A percentile compares a stretch with the other conserved stretches of the same genome.
These are phyloP conservation scores for Wickerhamiella qilinensis DNA, from an alignment of 805 yeast genomes.

Conservation along the genomic window DNA sequence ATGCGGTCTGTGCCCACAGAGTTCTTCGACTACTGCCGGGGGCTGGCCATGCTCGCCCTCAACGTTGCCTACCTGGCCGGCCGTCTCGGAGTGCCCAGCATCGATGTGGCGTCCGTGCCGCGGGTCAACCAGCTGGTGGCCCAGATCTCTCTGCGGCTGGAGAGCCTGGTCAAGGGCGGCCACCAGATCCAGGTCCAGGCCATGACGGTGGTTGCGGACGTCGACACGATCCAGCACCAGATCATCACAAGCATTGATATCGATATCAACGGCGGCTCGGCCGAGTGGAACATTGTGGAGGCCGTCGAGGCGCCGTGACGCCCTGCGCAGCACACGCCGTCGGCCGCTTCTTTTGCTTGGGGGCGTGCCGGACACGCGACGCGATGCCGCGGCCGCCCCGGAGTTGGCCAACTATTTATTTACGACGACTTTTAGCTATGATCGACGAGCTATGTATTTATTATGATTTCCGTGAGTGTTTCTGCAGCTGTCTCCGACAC, in stretches of 20 bases:
- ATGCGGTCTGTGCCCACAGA: conserved; percentile 17
- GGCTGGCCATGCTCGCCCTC: conserved; percentile 20
- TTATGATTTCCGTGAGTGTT: too few species aligned
- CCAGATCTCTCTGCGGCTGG: conserved; percentile 18
- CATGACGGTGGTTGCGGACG: conserved; percentile 9
- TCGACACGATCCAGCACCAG: conserved; percentile 15
- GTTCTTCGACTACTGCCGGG: conserved; percentile 19
- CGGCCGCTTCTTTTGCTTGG: too few species aligned
- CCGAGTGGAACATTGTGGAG: conserved; percentile 22
- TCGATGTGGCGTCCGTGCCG: conserved; percentile 12
- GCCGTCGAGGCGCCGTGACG: background rate
- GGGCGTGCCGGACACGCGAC: too few species aligned
- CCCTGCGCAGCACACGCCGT: too few species aligned
- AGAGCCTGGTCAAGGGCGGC: conserved; percentile 11
- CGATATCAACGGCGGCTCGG: conserved; percentile 21
- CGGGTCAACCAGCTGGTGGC: conserved; percentile 17
- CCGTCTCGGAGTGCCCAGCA: conserved; percentile 15
- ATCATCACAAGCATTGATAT: conserved; percentile 14
- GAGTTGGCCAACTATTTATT: too few species aligned
- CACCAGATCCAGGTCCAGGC: conserved; percentile 12
- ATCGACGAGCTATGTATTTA: too few species aligned
- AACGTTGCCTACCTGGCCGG: conserved; percentile 17
- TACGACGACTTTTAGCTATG: too few species aligned
- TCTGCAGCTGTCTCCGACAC: too few species aligned
- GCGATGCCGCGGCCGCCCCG: too few species aligned